Evolutionary conservation across 495 filamentous ascomycete species (phyloP), one percentile per base, ranked within the genome.

Genomic region (Penicillium lividum): DNA sequence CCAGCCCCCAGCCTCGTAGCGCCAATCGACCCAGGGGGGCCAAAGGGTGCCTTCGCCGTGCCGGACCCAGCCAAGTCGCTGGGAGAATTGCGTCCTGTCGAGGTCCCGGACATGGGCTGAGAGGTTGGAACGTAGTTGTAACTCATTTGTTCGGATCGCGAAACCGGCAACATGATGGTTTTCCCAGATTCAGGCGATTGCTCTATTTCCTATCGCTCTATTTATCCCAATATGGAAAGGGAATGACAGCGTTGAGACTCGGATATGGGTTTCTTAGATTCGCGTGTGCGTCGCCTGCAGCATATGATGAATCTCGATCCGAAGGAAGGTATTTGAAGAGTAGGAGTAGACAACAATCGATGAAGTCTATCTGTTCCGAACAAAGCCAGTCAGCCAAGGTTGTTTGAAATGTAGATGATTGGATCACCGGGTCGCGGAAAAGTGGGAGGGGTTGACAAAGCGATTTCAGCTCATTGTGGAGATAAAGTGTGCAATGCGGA

Each of bases 121-220:
- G 86, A 72, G 84, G 89, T 81, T 85, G 84, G 77, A 73, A 87
- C 82, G 84, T 83, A 79, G 80, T 80, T 91, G 82, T 80, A 90
- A 83, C 87, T 91, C 84, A 89, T 87, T 64, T 86, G 84, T 54
- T 88, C 84, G 28, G 85, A 80, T 64, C 84, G 82, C 49, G 82
- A 78, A 51, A 84, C 84, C 73, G 89, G 91, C 78, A 90, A 88
- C 94, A 97, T 97, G 90, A 94, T 90, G 80, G 77, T 74, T 72
- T 73, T 62, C 66, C 64, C 47, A 25, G 43, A 60, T 56, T 42
- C 65, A 68, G 60, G 64, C 60, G 62, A 54, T 60, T 47, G 57
- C 59, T 61, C 62, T 58, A 50, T 61, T 63, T 61, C 62, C 63
- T 60, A 49, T 38, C 61, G 58, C 55, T 57, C 55, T 59, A 62